Percentiles rank a stretch among this genome's conserved stretches.
Evolutionary conservation across 2,329 filamentous ascomycete species (phyloP).

Genomic region (Stachybotrys elegans): DNA sequence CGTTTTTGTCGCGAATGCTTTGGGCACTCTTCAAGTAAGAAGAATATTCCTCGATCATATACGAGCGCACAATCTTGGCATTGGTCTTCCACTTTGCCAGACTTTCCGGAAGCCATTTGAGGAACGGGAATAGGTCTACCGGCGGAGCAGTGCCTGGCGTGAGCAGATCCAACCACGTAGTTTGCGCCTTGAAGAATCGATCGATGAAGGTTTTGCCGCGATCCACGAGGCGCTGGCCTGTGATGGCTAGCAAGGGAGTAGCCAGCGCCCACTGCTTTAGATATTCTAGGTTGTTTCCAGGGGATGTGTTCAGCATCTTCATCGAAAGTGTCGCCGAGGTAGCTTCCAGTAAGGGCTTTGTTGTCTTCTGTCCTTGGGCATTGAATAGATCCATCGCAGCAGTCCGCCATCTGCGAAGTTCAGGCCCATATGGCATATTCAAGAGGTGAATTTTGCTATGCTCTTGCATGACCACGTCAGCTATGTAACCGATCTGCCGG

Average conservation of each 20-base stretch:
- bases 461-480: conserved; percentile 18
- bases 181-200: conserved; percentile 16
- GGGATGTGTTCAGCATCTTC: too few relatives aligned
- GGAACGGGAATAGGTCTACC: conserved; percentile 17
- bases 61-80: neutral
- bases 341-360: too few relatives aligned
- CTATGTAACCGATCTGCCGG: conserved; percentile 22
- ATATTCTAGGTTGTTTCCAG: too few relatives aligned
- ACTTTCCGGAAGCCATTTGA: conserved; percentile 16
- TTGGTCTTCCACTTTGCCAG: neutral
- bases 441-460: conserved; percentile 13
- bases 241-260: conserved; percentile 17
- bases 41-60: neutral
- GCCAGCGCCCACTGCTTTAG: conserved; percentile 17
- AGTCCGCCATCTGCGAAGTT: conserved; percentile 16
- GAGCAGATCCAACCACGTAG: conserved; percentile 16
- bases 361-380: too few relatives aligned
- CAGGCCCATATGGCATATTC: conserved; percentile 15
- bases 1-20: neutral
- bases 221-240: conserved; percentile 12
- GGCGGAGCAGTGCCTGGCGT: conserved; percentile 19
- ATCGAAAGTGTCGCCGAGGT: too few relatives aligned
- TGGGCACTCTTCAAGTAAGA: neutral
- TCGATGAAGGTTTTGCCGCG: conserved; percentile 8
- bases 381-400: too few relatives aligned